A percentile compares a stretch with the other conserved stretches of the same genome.
Evolutionary conservation across 2,329 filamentous ascomycete species (phyloP).

Genomic region (Periglandula ipomoeae): DNA sequence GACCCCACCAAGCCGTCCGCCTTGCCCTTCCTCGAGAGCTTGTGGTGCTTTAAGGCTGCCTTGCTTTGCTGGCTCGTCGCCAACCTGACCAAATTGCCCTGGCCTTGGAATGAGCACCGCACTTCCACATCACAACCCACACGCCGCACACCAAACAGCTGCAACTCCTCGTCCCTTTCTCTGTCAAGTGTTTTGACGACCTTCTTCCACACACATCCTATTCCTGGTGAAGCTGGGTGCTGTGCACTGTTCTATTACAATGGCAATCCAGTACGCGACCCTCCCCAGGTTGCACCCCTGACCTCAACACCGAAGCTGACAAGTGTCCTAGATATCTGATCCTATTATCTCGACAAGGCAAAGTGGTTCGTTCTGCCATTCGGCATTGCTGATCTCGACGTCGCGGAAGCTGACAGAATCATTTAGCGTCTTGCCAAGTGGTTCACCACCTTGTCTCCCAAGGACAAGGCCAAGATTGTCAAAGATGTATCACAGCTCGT

Average conservation of each 20-base stretch:
- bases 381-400: no score
- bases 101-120: background rate
- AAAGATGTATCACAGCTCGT: constrained; percentile 99
- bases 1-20: no score
- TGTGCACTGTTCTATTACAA: constrained; percentile 18
- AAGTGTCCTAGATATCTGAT: constrained; percentile 71
- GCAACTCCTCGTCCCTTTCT: background rate
- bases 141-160: constrained; percentile 1
- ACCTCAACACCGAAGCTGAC: constrained; percentile 13
- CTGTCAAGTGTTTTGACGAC: background rate
- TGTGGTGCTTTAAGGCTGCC: background rate
- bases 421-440: constrained; percentile 90
- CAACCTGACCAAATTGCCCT: constrained; percentile 15
- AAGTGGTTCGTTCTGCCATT: constrained; percentile 97
- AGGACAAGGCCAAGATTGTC: constrained; percentile 99
- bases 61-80: constrained; percentile 17
- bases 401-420: constrained; percentile 7
- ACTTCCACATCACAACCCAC: constrained; percentile 5
- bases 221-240: constrained; percentile 11
- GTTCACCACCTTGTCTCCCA: constrained; percentile 96
- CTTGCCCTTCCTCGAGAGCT: no score
- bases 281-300: constrained; percentile 5
- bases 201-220: constrained; percentile 3
- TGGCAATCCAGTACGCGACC: constrained; percentile 35
- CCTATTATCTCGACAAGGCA: constrained; percentile 93